Conservation (phyloP, 2,329 filamentous ascomycete species). For the Calycina herbarum region DNA sequence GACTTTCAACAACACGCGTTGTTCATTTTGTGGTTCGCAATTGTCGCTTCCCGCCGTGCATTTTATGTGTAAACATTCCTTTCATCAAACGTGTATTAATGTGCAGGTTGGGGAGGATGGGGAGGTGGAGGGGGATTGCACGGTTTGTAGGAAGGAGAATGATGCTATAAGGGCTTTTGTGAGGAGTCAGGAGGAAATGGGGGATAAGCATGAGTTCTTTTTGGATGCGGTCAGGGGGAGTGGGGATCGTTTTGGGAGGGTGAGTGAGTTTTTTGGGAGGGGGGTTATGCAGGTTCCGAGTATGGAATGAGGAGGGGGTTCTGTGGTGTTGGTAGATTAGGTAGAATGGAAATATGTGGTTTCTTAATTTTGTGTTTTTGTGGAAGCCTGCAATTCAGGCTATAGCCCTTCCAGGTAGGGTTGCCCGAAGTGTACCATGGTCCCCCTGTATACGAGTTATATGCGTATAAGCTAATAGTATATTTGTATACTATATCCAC, state of each 20-base stretch:
- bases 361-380: too few relatives aligned
- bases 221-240: slow-evolving; percentile 74
- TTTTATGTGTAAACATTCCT: slow-evolving; percentile 95
- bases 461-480: too few relatives aligned
- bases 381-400: too few relatives aligned
- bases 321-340: background rate
- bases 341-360: background rate
- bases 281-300: slow-evolving; percentile 74
- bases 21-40: slow-evolving; percentile 70
- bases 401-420: too few relatives aligned
- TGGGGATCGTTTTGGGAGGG: slow-evolving; percentile 82
- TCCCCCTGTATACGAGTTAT: too few relatives aligned
- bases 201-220: slow-evolving; percentile 87
- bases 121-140: slow-evolving; percentile 74
- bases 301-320: background rate
- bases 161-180: slow-evolving; percentile 86
- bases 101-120: slow-evolving; percentile 45
- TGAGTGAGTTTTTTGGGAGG: slow-evolving; percentile 92
- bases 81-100: slow-evolving; percentile 88
- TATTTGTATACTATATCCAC: too few relatives aligned
- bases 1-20: slow-evolving; percentile 88
- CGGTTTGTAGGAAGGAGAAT: slow-evolving; percentile 80
- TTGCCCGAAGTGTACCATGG: too few relatives aligned
- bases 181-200: slow-evolving; percentile 80
- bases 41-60: slow-evolving; percentile 90